Evolutionary conservation across 192 early-diverging fungal species (phyloP), one percentile per base, ranked within the genome.

Genomic region (Backusella morwellensis): DNA sequence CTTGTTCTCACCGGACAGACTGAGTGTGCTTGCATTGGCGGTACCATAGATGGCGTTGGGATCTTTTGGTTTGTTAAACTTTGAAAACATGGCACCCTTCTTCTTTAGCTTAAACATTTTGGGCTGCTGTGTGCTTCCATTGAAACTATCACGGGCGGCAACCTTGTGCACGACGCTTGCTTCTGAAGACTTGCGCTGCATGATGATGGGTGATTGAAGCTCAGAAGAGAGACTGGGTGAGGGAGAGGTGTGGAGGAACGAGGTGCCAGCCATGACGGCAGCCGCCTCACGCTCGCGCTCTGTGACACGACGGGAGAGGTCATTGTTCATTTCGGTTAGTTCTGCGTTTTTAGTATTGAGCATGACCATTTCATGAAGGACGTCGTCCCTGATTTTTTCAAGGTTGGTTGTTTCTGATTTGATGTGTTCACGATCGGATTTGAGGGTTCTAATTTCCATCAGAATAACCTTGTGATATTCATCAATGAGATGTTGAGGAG

Each of bases 71-170:
- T 35, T 54, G 40, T 68, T 44, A 15, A 82, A 50, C 72, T 84
- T 86, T 38, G 77, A 77, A 75, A 81, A 77, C 56, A 81, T 83
- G 36, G 78, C 77, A 7, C 80, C 81, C 21, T 83, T 86, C 81
- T 86, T 85, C 67, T 87, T 88, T 47, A 90, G 78, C 44, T 86
- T 87, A 74, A 90, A 90, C 77, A 86, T 84, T 41, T 87, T 90
- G 29, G 87, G 86, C 6, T 81, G 15, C 12, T 81, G 15, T 63
- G 72, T 44, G 42, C 75, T 72, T 59, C 86, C 71, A 42, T 80
- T 77, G 70, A 82, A 72, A 29, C 82, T 82, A 77, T 86, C 81
- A 6, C 78, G 80, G 4, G 72, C 76, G 8, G 72, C 80, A 17
- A 83, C 41, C 11, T 75, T 78, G 35, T 72, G 68, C 6, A 76